These are phyloP conservation scores for Fusarium pilosicola DNA, from an alignment of 2,329 filamentous ascomycete species.

Conservation along the genomic window DNA sequence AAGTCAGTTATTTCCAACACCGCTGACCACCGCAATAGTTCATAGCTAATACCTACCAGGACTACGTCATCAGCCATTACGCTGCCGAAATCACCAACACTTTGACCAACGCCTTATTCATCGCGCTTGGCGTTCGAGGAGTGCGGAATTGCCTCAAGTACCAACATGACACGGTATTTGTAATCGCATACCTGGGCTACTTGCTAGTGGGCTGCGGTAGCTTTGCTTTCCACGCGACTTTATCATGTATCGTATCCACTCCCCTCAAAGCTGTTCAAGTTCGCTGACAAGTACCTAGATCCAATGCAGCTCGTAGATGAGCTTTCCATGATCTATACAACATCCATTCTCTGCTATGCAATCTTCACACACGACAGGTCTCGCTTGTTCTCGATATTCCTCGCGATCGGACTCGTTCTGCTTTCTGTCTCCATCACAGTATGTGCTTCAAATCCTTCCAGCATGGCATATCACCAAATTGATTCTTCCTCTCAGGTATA, in stretches of 20 bases:
- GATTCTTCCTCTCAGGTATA: not conserved
- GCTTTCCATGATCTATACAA: not conserved
- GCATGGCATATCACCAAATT: fast-evolving
- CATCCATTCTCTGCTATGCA: not conserved
- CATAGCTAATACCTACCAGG: not conserved
- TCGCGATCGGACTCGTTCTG: not conserved
- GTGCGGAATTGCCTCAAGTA: not conserved
- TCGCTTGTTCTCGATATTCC: not conserved
- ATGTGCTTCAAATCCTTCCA: too few species aligned
- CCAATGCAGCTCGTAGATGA: not conserved
- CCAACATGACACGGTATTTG: not conserved
- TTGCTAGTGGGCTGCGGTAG: not conserved
- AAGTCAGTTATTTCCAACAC: not conserved
- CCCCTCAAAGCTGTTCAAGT: fast-evolving
- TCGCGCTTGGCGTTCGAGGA: not conserved
- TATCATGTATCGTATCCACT: not conserved
- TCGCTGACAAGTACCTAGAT: not conserved
- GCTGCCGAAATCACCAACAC: not conserved
- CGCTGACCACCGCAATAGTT: not conserved
- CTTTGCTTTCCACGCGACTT: not conserved
- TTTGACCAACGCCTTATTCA: not conserved
- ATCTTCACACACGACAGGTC: not conserved
- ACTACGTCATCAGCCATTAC: not conserved
- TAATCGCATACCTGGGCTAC: not conserved
- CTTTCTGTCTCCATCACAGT: not conserved